Percentiles rank a stretch among this genome's conserved stretches.
phyloP scores from a whole-genome alignment of 169 alveolate species.

The Eimeria praecox region DNA sequence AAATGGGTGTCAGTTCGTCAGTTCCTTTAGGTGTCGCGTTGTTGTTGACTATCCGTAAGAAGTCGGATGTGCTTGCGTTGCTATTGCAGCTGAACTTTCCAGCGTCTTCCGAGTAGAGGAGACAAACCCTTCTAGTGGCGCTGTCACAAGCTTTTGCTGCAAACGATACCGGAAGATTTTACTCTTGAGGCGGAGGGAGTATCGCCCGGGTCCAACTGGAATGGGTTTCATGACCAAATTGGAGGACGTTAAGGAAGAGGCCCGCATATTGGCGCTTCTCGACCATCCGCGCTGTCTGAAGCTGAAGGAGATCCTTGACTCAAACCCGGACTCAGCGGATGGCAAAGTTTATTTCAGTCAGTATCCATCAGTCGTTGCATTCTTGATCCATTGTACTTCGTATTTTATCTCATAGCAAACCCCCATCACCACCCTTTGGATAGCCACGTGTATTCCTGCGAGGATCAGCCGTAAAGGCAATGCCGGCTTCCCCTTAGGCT shows the following conservation, averaged over 20 bases:
- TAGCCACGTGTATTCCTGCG: neutral
- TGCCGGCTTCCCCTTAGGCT: neutral
- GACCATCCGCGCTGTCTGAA: slow-evolving; percentile 70
- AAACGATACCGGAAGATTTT: slow-evolving; percentile 75
- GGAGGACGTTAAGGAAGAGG: slow-evolving; percentile 75
- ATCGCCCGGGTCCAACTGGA: slow-evolving; percentile 65
- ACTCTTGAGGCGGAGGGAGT: slow-evolving; percentile 69
- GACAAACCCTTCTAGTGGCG: slow-evolving; percentile 52
- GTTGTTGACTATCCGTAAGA: neutral
- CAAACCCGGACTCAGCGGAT: slow-evolving; percentile 33
- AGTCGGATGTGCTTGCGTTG: neutral
- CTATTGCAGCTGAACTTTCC: slow-evolving; percentile 61
- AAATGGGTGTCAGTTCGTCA: neutral
- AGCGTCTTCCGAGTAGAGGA: slow-evolving; percentile 71
- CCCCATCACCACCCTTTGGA: neutral
- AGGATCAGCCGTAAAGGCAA: neutral
- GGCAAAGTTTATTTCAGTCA: slow-evolving; percentile 77
- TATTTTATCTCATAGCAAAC: neutral
- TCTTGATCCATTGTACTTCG: neutral
- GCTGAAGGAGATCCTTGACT: slow-evolving; percentile 57
- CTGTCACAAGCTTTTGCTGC: slow-evolving; percentile 64
- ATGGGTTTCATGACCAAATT: slow-evolving; percentile 55
- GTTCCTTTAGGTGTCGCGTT: neutral
- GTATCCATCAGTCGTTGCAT: neutral
- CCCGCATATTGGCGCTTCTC: slow-evolving; percentile 55